phyloP scores from a whole-genome alignment of 2,329 filamentous ascomycete genomes.

The Grosmannia huntii region DNA sequence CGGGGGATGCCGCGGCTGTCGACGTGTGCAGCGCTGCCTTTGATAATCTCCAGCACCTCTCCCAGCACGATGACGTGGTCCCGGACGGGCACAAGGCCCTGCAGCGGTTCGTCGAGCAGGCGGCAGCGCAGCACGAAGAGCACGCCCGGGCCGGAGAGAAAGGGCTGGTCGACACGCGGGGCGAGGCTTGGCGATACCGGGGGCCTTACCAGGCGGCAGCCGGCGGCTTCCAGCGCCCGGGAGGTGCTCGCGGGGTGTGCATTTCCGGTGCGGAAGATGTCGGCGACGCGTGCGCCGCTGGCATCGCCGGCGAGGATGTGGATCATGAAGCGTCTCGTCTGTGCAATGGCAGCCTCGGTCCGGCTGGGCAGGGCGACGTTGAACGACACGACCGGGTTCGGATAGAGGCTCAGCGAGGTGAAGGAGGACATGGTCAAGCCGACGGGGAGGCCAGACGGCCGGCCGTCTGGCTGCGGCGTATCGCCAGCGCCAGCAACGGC shows the following conservation, averaged over 20 bases:
- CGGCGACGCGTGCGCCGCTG: conserved; percentile 35
- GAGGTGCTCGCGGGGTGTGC: conserved; percentile 12
- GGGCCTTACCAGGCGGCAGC: conserved; percentile 13
- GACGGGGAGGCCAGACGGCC: conserved; percentile 19
- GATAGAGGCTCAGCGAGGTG: conserved; percentile 39
- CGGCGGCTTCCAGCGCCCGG: conserved; percentile 20
- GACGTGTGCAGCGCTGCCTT: conserved; percentile 13
- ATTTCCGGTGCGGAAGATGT: conserved; percentile 39
- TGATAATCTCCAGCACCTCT: conserved; percentile 34
- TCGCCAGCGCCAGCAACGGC: conserved; percentile 12
- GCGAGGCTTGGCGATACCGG: conserved; percentile 18
- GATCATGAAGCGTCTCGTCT: conserved; percentile 37
- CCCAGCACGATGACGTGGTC: conserved; percentile 41
- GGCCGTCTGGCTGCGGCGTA: conserved; percentile 1
- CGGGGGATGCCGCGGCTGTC: conserved; percentile 13
- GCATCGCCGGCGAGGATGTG: conserved; percentile 38
- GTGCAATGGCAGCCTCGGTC: conserved; percentile 37
- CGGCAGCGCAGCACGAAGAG: conserved; percentile 26
- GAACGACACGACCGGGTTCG: conserved; percentile 40
- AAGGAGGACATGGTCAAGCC: conserved; percentile 50
- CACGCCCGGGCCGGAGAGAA: conserved; percentile 39
- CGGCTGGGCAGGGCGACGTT: conserved; percentile 44
- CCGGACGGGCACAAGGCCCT: conserved; percentile 32
- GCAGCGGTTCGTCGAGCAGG: conserved; percentile 24
- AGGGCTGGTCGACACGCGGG: conserved; percentile 5